Conservation (phyloP, 129 eudicot genomes). For the Silybum marianum region DNA sequence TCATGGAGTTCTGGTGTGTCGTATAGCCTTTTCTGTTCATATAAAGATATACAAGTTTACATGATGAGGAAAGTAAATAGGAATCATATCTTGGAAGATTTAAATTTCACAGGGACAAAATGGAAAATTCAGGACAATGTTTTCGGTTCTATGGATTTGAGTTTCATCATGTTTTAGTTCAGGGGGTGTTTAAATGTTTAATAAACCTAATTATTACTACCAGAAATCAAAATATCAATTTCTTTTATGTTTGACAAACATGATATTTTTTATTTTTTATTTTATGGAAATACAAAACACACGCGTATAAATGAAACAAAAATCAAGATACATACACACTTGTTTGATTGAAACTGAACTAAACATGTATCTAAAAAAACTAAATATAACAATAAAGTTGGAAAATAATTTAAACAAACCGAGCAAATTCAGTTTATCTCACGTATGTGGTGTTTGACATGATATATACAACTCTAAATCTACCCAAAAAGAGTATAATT, state of each 20-base stretch:
- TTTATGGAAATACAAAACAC: not conserved
- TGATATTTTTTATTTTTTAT: not conserved
- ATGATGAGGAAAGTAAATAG: not conserved
- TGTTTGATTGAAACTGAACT: not conserved
- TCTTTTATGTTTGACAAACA: no score
- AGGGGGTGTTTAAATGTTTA: not conserved
- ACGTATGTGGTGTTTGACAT: not conserved
- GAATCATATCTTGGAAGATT: not conserved
- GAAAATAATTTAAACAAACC: not conserved
- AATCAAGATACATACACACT: not conserved
- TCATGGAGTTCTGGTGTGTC: not conserved
- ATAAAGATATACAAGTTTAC: not conserved
- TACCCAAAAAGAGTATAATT: not conserved
- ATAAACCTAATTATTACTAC: not conserved
- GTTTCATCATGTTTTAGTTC: not conserved
- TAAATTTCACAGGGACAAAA: not conserved
- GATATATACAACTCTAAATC: not conserved
- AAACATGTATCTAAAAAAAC: not conserved
- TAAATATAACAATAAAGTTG: not conserved
- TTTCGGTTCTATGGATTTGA: not conserved
- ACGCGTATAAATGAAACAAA: not conserved
- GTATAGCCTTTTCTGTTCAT: not conserved
- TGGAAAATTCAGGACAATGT: not conserved
- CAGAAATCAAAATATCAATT: not conserved
- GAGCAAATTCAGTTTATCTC: not conserved